Evolutionary conservation across 78 protist species (phyloP).

Genomic region (Diacronema lutheri): DNA sequence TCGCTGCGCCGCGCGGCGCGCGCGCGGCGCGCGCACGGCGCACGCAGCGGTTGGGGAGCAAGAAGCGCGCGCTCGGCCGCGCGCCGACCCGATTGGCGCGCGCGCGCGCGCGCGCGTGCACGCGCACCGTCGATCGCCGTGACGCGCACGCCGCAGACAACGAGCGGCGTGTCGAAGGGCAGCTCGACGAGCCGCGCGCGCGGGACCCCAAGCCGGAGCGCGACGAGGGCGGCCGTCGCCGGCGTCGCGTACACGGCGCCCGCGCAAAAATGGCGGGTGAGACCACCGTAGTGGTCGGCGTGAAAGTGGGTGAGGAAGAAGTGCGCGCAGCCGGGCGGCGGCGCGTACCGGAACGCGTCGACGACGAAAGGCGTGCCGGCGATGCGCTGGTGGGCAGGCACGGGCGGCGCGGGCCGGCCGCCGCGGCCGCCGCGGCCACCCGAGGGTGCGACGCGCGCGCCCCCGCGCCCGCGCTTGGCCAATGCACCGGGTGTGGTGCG

Average conservation of each 20-base stretch:
- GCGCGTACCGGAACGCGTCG: not conserved
- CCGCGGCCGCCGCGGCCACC: not conserved
- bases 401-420: not conserved
- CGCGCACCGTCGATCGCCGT: conserved; percentile 70
- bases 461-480: not conserved
- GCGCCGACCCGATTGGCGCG: too few relatives aligned
- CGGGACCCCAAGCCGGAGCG: conserved; percentile 37
- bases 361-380: not conserved
- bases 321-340: too few relatives aligned
- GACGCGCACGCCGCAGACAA: not conserved
- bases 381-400: not conserved
- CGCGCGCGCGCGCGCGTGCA: too few relatives aligned
- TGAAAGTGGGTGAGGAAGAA: conserved; percentile 78
- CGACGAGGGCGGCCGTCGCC: conserved; percentile 61
- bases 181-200: not conserved
- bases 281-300: conserved; percentile 82
- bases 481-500: too few relatives aligned
- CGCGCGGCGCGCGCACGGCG: too few relatives aligned
- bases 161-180: not conserved
- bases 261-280: conserved; percentile 40
- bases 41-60: too few relatives aligned
- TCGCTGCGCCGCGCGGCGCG: too few relatives aligned
- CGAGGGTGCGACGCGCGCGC: not conserved
- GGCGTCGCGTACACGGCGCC: conserved; percentile 10
- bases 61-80: too few relatives aligned